These are phyloP conservation scores for Phialocephala subalpina DNA, from an alignment of 2,329 filamentous ascomycete species.

Conservation along the genomic window DNA sequence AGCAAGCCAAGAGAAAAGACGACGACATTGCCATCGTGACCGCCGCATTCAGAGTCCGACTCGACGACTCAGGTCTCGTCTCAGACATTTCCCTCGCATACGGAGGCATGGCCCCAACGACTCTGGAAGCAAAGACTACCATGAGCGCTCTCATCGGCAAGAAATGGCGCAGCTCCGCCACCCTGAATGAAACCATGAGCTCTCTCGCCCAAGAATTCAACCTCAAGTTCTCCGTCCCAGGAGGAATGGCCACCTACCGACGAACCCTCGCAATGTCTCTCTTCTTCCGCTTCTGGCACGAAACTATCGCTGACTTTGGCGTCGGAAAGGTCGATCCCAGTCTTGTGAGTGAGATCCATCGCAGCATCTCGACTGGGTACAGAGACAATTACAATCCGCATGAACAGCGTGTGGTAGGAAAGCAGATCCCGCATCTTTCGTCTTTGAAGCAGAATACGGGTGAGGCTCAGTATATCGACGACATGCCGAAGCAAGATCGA, in stretches of 20 bases:
- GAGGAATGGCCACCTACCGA: constrained; percentile 94
- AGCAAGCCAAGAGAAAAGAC: constrained; percentile 94
- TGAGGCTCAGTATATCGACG: constrained; percentile 94
- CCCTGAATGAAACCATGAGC: constrained; percentile 85
- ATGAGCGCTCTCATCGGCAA: constrained; percentile 77
- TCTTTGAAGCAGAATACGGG: constrained; percentile 92
- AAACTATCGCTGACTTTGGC: constrained; percentile 71
- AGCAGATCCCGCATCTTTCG: constrained; percentile 82
- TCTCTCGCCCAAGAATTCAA: constrained; percentile 86
- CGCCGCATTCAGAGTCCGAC: constrained; percentile 76
- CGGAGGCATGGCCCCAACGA: constrained; percentile 91
- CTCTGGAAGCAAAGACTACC: constrained; percentile 79
- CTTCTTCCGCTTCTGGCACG: constrained; percentile 96
- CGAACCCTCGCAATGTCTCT: constrained; percentile 89
- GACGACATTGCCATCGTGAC: constrained; percentile 98
- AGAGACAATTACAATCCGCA: constrained; percentile 82
- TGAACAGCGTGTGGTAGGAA: constrained; percentile 81
- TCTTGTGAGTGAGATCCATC: constrained; percentile 82
- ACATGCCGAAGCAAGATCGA: constrained; percentile 84
- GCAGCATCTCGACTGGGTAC: constrained; percentile 78
- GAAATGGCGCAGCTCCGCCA: constrained; percentile 78
- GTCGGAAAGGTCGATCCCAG: constrained; percentile 69
- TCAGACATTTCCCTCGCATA: constrained; percentile 83
- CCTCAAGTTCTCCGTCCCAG: constrained; percentile 85
- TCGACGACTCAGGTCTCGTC: constrained; percentile 74